These are phyloP conservation scores for Tilletia caries DNA, from an alignment of 1,284 basidiomycete species.

Conservation along the genomic window DNA sequence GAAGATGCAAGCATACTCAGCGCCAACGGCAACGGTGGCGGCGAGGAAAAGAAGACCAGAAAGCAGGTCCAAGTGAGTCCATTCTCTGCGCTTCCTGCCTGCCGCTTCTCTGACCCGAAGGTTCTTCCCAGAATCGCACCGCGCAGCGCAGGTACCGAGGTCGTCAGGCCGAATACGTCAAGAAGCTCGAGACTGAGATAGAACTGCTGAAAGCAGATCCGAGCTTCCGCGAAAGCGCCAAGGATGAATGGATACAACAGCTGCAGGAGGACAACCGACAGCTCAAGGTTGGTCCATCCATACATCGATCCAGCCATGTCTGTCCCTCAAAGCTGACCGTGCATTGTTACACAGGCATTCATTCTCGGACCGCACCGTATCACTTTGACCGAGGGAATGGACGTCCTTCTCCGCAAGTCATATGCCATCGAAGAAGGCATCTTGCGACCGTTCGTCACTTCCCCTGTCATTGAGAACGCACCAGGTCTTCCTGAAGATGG, in stretches of 20 bases:
- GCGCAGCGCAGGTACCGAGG: slow-evolving; percentile 6
- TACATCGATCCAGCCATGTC: no score
- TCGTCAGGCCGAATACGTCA: slow-evolving; percentile 7
- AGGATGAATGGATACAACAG: background rate
- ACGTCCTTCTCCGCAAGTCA: slow-evolving; percentile 1
- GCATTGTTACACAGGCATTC: background rate
- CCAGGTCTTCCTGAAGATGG: background rate
- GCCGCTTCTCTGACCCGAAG: background rate
- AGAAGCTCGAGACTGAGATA: slow-evolving; percentile 9
- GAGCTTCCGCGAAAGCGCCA: background rate
- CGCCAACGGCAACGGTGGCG: background rate
- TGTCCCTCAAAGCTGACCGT: no score
- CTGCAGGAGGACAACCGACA: slow-evolving; percentile 7
- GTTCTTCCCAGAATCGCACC: slow-evolving; percentile 6
- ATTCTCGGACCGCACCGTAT: slow-evolving; percentile 3
- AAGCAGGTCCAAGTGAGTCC: slow-evolving; percentile 6
- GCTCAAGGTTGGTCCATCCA: background rate
- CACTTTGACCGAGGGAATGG: background rate
- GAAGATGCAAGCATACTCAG: background rate
- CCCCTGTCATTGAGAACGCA: background rate
- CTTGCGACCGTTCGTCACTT: background rate
- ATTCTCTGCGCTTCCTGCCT: background rate
- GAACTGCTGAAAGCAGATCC: slow-evolving; percentile 1
- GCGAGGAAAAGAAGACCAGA: slow-evolving; percentile 7
- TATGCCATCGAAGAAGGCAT: slow-evolving; percentile 5